Evolutionary conservation across 2,329 filamentous ascomycete genomes (phyloP), one percentile per base, ranked within the genome.

Genomic region (Fusarium sp.): DNA sequence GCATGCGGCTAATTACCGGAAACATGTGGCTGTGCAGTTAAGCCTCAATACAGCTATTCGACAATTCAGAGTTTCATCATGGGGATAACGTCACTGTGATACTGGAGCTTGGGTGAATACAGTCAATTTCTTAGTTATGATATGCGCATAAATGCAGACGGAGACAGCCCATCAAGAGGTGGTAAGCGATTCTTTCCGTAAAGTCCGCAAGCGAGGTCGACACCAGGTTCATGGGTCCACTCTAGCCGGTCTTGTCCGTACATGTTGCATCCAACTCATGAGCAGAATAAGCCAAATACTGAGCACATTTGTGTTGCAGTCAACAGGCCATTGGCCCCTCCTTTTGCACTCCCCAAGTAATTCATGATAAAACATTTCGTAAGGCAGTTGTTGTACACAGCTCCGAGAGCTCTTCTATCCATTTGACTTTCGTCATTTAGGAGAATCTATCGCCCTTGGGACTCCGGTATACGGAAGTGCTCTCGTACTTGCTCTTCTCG

Each of bases 401-500:
- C 71, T 73, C 37, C 25, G 16, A 18, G 66, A 65, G 64, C 64
- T 58, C 34, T 53, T 46, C 16, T 6, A 26, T 43, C 26, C 28
- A 46, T 28, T 26, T 19, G 16, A 31, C 44, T 45, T 42, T 21
- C 7, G 14, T 37, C 25, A 11, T 21, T 60, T 78, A 88, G 42
- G 92, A 87, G 76, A 99, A 97, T 34, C 96, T 87, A 82, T 98
- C 94, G 6, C 96, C 96, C 79, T 93, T 97, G 65, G 85, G 88
- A 81, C 91, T 91, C 74, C 88, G 84, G 80, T 91, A 98, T 58
- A 94, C 91, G 72, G 88, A 85, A 55, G 84, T 84, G 31, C 92
- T 90, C 82, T 98, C 94, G 80, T 97, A 98, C 82, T 97, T 97
- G 79, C 93, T 92, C 85, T 93, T 97, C 80, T 94, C 92, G 37